A percentile compares a stretch with the other conserved stretches of the same genome.
Conservation (phyloP, 176 grass and related monocot genomes). For the Phragmites australis region DNA sequence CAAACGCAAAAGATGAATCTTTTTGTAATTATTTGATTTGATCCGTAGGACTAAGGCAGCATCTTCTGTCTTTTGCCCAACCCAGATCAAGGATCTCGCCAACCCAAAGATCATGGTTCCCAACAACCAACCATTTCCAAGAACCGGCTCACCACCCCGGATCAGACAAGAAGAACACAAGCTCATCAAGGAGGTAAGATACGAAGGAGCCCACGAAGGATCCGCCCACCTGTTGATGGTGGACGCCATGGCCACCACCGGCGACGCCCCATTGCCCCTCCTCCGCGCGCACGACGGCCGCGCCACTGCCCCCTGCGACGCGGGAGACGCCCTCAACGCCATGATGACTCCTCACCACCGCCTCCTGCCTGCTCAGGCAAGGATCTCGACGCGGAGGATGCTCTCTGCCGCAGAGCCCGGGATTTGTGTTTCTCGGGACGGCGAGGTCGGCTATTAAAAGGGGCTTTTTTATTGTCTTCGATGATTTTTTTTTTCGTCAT, state of each 20-base stretch:
- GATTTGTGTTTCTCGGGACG: constrained; percentile 25
- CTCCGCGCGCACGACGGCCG: constrained; percentile 28
- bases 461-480: not conserved
- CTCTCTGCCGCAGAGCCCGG: not conserved
- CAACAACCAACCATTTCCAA: not conserved
- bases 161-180: not conserved
- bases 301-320: constrained; percentile 36
- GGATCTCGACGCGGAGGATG: constrained; percentile 30
- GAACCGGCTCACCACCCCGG: not conserved
- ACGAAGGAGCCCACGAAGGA: too few species aligned
- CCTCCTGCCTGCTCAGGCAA: not conserved
- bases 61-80: not conserved
- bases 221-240: constrained; percentile 55
- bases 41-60: not conserved
- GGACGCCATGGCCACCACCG: constrained; percentile 58
- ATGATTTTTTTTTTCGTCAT: not conserved
- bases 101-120: not conserved
- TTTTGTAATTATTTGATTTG: constrained; percentile 1
- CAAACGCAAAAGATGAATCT: not conserved
- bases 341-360: constrained; percentile 24
- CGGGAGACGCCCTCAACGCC: constrained; percentile 41
- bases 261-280: constrained; percentile 26
- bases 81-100: constrained; percentile 35
- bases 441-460: constrained; percentile 39
- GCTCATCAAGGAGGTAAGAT: not conserved